These are phyloP conservation scores for Gonapodya prolifera DNA, from an alignment of 192 early-diverging fungal genomes.

Conservation along the genomic window DNA sequence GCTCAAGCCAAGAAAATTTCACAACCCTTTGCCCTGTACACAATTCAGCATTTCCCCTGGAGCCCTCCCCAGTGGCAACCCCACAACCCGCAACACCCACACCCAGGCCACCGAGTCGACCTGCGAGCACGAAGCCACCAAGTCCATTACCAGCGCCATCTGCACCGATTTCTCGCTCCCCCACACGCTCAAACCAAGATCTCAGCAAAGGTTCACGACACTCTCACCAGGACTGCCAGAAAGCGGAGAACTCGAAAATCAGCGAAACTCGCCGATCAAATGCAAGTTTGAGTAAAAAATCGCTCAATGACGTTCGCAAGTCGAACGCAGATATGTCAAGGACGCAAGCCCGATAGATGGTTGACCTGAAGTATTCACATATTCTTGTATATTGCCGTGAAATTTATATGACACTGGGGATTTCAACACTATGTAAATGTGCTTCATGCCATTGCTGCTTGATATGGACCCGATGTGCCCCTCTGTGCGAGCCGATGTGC, in stretches of 20 bases:
- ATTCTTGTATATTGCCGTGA: too few relatives aligned
- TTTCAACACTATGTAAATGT: not conserved
- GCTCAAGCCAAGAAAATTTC: not conserved
- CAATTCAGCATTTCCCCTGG: not conserved
- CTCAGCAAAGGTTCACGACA: not conserved
- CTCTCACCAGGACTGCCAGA: not conserved
- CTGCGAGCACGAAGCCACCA: not conserved
- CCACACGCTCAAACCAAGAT: not conserved
- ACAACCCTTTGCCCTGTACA: not conserved
- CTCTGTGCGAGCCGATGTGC: not conserved
- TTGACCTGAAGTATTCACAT: too few relatives aligned
- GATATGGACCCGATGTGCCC: not conserved
- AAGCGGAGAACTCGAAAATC: not conserved
- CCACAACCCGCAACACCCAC: not conserved
- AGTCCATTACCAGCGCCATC: not conserved
- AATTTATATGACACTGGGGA: not conserved
- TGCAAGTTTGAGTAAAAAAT: not conserved
- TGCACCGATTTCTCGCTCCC: not conserved
- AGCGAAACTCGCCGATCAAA: not conserved
- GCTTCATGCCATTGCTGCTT: not conserved
- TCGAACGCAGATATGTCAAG: not conserved
- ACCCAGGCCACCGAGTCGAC: not conserved
- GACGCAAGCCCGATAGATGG: too few relatives aligned
- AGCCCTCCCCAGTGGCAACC: not conserved
- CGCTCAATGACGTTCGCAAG: not conserved